Evolutionary conservation across 2,329 filamentous ascomycete species (phyloP), one percentile per base, ranked within the genome.

Genomic region (Zymoseptoria passerinii): DNA sequence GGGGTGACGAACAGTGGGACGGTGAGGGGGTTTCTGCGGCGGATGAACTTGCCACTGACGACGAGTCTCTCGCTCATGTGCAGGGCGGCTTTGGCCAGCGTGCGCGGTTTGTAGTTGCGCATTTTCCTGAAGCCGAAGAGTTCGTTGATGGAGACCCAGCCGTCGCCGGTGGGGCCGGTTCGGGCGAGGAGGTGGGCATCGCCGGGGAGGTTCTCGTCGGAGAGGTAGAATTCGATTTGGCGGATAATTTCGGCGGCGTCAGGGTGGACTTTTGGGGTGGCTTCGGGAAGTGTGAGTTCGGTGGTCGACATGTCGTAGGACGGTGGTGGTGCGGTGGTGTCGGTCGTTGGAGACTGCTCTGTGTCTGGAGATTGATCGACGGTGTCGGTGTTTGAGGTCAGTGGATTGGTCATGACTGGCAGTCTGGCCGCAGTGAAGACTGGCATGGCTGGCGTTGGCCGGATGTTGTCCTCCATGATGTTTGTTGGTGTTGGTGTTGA

Each of bases 161-260:
- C 65, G 59, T 77, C 78, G 50, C 76, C 71, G 52, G 70, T 66
- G 13, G 72, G 71, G 28, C 73, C 73, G 48, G 68, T 67, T 48
- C 74, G 73, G 58, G 72, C 71, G 8, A 79, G 72, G 8, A 79
- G 66, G 60, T 78, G 71, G 1, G 68, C 63, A 62, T 80, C 78
- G 0, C 61, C 68, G 1, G 70, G 67, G 3, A 80, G 73, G 55
- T 79, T 80, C 55, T 76, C 73, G 54, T 79, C 77, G 19, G 75
- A 77, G 69, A 80, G 80, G 68, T 79, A 80, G 68, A 69, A 78
- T 53, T 80, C 77, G 23, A 80, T 75, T 71, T 80, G 65, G 8
- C 64, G 66, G 28, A 71, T 61, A 50, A 71, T 68, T 40, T 67
- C 67, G 4, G 48, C 62, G 8, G 59, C 60, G 35, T 63, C 19